A percentile compares a stretch with the other conserved stretches of the same genome.
phyloP scores from a whole-genome alignment of 2,329 filamentous ascomycete species.

The Cladophialophora psammophila region DNA sequence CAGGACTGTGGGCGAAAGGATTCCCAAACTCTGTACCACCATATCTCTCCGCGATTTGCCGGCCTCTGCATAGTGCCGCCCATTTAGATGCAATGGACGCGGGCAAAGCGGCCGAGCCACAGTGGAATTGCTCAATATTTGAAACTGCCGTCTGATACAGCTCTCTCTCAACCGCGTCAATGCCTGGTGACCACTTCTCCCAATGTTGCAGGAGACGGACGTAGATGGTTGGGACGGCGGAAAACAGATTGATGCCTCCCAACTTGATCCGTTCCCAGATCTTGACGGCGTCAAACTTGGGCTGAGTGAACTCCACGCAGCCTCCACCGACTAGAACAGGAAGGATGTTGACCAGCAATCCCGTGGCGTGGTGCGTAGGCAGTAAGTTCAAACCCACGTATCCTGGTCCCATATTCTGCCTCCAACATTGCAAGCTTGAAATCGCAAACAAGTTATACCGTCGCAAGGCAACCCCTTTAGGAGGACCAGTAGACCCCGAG shows the following conservation, averaged over 20 bases:
- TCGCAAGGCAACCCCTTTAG: conserved; percentile 63
- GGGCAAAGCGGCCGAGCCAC: conserved; percentile 52
- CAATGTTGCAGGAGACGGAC: conserved; percentile 48
- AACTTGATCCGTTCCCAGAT: conserved; percentile 48
- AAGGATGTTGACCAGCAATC: conserved; percentile 42
- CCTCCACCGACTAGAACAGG: conserved; percentile 48
- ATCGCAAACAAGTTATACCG: conserved; percentile 35
- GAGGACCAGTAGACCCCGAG: conserved; percentile 63
- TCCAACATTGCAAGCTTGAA: conserved; percentile 35
- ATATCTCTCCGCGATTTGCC: conserved; percentile 51
- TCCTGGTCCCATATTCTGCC: conserved; percentile 41
- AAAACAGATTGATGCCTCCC: conserved; percentile 46
- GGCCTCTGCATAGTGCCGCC: conserved; percentile 47
- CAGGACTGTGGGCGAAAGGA: too few relatives aligned
- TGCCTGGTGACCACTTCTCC: conserved; percentile 50
- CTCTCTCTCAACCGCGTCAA: conserved; percentile 44
- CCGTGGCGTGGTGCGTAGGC: conserved; percentile 44
- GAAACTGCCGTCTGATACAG: conserved; percentile 44
- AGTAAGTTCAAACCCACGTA: conserved; percentile 46
- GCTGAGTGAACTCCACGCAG: conserved; percentile 51
- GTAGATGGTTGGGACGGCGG: conserved; percentile 51
- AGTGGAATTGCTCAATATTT: conserved; percentile 48
- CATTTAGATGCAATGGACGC: conserved; percentile 51
- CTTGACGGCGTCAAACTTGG: conserved; percentile 45
- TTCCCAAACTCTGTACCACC: conserved; percentile 54